Evolutionary conservation across 495 filamentous ascomycete genomes (phyloP).

Genomic region (Jackrogersella multiformis): DNA sequence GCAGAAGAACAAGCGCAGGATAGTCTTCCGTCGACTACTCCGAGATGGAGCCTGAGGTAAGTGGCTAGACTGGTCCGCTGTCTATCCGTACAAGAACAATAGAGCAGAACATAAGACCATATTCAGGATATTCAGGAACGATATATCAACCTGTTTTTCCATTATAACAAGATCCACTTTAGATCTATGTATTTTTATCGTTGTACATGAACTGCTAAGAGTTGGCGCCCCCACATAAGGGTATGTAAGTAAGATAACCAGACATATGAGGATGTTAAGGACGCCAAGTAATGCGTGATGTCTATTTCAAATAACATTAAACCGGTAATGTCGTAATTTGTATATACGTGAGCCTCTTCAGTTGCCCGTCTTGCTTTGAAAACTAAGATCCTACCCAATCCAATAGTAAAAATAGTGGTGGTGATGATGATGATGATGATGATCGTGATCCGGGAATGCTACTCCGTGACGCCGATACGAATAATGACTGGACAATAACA

Average conservation of each 20-base stretch:
- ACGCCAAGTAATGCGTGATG: background rate
- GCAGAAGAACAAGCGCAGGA: conserved; percentile 49
- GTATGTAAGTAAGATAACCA: background rate
- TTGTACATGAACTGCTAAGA: background rate
- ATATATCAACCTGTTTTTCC: background rate
- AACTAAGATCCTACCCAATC: conserved; percentile 15
- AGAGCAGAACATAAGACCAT: background rate
- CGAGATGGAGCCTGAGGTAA: conserved; percentile 39
- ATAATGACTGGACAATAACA: conserved; percentile 7
- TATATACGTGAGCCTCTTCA: conserved; percentile 33
- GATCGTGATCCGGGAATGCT: conserved; percentile 27
- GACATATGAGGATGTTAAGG: background rate
- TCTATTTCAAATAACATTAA: background rate
- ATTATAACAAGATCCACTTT: background rate
- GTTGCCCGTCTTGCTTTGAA: conserved; percentile 4
- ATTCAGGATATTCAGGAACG: background rate
- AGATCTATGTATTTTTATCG: background rate
- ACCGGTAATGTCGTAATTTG: conserved; percentile 14
- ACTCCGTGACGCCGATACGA: conserved; percentile 44
- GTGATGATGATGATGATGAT: conserved; percentile 23
- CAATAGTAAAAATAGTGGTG: conserved; percentile 6
- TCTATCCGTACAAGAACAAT: background rate
- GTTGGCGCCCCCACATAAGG: background rate
- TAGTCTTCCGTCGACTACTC: conserved; percentile 35
- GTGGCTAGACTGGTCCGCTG: background rate